These are phyloP conservation scores for Neofusicoccum ribis DNA, from an alignment of 2,329 filamentous ascomycete species.

Conservation along the genomic window DNA sequence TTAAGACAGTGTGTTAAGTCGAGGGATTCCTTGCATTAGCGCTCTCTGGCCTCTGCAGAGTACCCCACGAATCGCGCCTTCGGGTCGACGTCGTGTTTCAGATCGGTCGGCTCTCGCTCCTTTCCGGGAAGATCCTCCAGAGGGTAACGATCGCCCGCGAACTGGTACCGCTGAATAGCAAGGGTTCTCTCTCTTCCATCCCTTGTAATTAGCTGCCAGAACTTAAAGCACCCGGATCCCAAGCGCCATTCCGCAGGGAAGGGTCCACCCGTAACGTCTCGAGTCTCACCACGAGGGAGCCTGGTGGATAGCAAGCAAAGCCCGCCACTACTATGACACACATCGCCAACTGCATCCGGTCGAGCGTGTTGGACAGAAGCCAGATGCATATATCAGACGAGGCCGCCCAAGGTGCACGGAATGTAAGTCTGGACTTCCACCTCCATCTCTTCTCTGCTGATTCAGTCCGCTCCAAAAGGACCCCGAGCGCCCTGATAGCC, in stretches of 20 bases:
- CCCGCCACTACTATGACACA: slow-evolving; percentile 40
- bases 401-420: neutral
- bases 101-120: slow-evolving; percentile 16
- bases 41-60: neutral
- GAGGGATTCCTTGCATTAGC: slow-evolving; percentile 18
- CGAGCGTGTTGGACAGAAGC: slow-evolving; percentile 30
- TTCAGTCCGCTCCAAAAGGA: neutral
- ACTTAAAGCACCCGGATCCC: slow-evolving; percentile 18
- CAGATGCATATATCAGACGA: slow-evolving; percentile 36
- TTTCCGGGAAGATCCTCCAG: slow-evolving; percentile 13
- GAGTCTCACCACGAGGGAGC: slow-evolving; percentile 19
- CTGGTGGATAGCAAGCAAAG: slow-evolving; percentile 1
- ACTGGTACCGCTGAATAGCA: slow-evolving; percentile 16
- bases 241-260: slow-evolving; percentile 15
- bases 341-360: slow-evolving; percentile 46
- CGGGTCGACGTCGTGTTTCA: slow-evolving; percentile 21
- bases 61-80: slow-evolving; percentile 21
- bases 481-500: slow-evolving; percentile 4
- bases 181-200: slow-evolving; percentile 15
- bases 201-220: slow-evolving; percentile 18
- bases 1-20: slow-evolving; percentile 12
- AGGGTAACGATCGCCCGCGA: slow-evolving; percentile 14
- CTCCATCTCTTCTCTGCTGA: slow-evolving; percentile 27
- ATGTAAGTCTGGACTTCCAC: slow-evolving; percentile 7
- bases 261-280: slow-evolving; percentile 18